A percentile compares a stretch with the other conserved stretches of the same genome.
These are phyloP conservation scores for Trypanosoma cruzi DNA, from an alignment of 208 protist genomes.

Conservation along the genomic window DNA sequence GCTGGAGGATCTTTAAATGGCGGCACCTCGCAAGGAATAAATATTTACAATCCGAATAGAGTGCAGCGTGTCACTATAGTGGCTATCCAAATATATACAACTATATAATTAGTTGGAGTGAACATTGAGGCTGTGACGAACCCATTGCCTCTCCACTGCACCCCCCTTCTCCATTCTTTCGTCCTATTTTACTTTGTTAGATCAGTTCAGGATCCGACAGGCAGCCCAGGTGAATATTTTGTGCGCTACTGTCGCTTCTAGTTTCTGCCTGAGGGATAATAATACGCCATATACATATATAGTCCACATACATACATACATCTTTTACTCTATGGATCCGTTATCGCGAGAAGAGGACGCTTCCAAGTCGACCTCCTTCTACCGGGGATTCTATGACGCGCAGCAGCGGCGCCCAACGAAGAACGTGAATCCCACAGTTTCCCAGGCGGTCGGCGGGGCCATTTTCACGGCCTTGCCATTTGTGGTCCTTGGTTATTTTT, in stretches of 20 bases:
- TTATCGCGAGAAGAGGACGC: conserved; percentile 19
- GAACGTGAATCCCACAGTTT: conserved; percentile 64
- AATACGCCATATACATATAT: background rate
- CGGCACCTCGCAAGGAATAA: no score
- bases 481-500: conserved; percentile 57
- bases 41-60: no score
- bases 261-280: background rate
- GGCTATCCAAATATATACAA: no score
- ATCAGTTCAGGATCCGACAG: no score
- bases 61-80: no score
- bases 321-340: conserved; percentile 20
- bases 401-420: conserved; percentile 74
- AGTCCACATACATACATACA: background rate
- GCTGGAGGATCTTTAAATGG: no score
- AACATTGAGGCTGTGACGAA: no score
- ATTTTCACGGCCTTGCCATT: conserved; percentile 63
- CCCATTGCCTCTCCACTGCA: no score
- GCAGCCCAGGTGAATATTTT: no score
- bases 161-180: no score
- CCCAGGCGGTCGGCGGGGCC: conserved; percentile 55
- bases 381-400: conserved; percentile 83
- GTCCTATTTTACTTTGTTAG: background rate
- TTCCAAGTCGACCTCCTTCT: conserved; percentile 50
- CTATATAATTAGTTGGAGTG: no score
- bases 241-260: no score